Percentiles rank a stretch among this genome's conserved stretches.
Conservation (phyloP, 371 early-diverging fungal genomes). For the Lichtheimia ramosa region DNA sequence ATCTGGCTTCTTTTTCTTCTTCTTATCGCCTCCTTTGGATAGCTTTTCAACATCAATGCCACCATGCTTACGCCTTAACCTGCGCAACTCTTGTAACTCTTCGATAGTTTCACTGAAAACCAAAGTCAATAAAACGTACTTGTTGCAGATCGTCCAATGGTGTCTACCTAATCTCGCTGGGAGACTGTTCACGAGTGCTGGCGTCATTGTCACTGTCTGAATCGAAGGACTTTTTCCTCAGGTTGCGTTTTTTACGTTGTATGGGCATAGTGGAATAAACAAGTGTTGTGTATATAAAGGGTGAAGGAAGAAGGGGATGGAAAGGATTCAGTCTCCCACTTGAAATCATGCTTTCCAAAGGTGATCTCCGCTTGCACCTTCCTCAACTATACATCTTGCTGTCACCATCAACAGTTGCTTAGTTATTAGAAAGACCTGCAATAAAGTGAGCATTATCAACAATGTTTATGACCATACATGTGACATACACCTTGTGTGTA, state of each 20-base stretch:
- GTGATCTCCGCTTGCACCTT: too few species aligned
- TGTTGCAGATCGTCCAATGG: neutral
- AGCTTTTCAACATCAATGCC: slow-evolving; percentile 65
- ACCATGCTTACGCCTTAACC: slow-evolving; percentile 55
- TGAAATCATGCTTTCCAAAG: too few species aligned
- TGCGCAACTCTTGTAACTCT: slow-evolving; percentile 66
- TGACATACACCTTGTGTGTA: too few species aligned
- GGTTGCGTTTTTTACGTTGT: slow-evolving; percentile 30
- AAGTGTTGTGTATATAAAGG: neutral
- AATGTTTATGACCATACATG: too few species aligned
- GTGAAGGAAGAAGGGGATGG: neutral
- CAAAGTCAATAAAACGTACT: neutral
- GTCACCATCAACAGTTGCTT: too few species aligned
- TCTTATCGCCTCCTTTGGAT: slow-evolving; percentile 54
- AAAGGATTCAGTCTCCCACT: too few species aligned
- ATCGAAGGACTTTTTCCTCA: slow-evolving; percentile 40
- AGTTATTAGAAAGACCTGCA: too few species aligned
- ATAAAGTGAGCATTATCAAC: too few species aligned
- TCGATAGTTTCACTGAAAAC: slow-evolving; percentile 43
- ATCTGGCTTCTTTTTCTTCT: slow-evolving; percentile 45
- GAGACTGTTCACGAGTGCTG: neutral
- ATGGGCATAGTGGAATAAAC: slow-evolving; percentile 18
- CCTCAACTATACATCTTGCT: too few species aligned
- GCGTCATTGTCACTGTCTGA: slow-evolving; percentile 31
- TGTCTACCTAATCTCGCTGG: slow-evolving; percentile 25